A percentile compares a stretch with the other conserved stretches of the same genome.
Evolutionary conservation across 805 yeast genomes (phyloP).

Genomic region (Blastobotrys chiropterorum): DNA sequence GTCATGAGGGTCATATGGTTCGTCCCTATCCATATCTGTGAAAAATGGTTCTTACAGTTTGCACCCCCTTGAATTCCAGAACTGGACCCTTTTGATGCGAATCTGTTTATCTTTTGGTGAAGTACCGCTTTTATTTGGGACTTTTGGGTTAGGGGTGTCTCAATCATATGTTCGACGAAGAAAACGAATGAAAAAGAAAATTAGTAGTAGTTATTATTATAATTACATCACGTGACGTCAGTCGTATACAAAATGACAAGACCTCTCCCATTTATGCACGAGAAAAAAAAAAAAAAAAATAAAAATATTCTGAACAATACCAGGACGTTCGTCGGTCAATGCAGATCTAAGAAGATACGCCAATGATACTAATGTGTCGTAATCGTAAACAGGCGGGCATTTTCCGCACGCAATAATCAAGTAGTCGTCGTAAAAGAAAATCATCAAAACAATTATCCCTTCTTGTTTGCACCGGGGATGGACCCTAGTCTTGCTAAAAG

Average conservation of each 20-base stretch:
- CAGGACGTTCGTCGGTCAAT: no score
- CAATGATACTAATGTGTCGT: no score
- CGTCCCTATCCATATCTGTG: neutral
- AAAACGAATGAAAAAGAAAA: neutral
- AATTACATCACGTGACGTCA: neutral
- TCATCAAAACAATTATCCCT: neutral
- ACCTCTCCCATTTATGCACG: no score
- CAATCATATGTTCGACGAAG: neutral
- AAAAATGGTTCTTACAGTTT: neutral
- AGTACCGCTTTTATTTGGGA: neutral
- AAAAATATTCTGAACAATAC: no score
- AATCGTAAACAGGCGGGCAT: no score
- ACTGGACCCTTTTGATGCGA: neutral
- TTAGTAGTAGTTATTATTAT: neutral
- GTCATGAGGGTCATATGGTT: conserved; percentile 3
- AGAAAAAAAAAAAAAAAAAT: no score
- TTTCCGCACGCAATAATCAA: neutral
- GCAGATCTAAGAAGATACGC: no score
- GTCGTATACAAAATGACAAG: neutral
- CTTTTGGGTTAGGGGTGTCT: neutral
- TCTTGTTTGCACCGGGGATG: neutral
- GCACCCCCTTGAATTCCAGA: neutral
- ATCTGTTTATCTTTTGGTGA: neutral
- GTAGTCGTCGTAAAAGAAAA: neutral
- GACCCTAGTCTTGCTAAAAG: neutral